phyloP scores from a whole-genome alignment of 306 rosid species.

The Rosa multiflora region DNA sequence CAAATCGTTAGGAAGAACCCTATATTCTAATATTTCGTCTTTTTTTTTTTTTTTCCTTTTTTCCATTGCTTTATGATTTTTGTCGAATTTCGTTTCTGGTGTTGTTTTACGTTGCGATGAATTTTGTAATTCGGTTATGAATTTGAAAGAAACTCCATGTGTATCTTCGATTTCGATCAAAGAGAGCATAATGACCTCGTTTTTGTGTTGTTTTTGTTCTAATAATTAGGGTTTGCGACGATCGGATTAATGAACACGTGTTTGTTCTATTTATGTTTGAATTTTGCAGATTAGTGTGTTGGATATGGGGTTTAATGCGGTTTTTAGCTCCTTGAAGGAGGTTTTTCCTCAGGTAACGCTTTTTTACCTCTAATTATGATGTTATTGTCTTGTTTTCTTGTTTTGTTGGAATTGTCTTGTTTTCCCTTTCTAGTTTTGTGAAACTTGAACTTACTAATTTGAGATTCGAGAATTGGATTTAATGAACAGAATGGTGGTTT shows the following conservation, averaged over 20 bases:
- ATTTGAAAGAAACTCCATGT: background rate
- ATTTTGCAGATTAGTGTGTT: slow-evolving; percentile 32
- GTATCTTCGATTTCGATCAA: background rate
- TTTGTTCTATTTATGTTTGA: background rate
- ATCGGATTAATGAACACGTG: background rate
- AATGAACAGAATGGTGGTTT: background rate
- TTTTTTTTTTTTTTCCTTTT: too few species aligned
- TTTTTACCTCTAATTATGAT: background rate
- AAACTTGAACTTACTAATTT: background rate
- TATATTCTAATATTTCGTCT: too few species aligned
- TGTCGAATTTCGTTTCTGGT: background rate
- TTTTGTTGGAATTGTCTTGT: background rate
- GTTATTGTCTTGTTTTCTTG: too few species aligned
- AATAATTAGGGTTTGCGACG: background rate
- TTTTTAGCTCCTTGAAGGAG: slow-evolving; percentile 57
- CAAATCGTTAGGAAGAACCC: background rate
- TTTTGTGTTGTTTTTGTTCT: background rate
- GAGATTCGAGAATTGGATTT: background rate
- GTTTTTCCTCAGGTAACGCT: slow-evolving; percentile 64
- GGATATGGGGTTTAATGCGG: slow-evolving; percentile 67
- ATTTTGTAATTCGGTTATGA: slow-evolving; percentile 1
- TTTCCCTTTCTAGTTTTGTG: background rate
- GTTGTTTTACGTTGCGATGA: background rate
- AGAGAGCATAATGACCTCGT: background rate
- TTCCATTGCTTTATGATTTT: background rate